These are phyloP conservation scores for Jatropha curcas DNA, from an alignment of 345 rosid species.

Conservation along the genomic window DNA sequence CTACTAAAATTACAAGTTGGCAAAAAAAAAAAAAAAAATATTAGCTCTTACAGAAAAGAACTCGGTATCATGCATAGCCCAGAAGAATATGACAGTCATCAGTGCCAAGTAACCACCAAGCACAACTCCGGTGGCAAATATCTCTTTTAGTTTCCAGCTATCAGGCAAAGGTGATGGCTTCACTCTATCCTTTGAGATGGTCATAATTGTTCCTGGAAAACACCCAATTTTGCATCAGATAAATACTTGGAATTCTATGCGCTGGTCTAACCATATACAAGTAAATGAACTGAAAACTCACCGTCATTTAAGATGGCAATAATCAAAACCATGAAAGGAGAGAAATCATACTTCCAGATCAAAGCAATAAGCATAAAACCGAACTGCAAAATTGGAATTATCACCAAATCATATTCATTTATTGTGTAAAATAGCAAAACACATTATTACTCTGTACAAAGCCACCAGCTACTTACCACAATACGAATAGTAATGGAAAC, in stretches of 20 bases:
- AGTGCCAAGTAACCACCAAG: slow-evolving; percentile 37
- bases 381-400: slow-evolving; percentile 20
- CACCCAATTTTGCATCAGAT: not conserved
- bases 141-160: slow-evolving; percentile 36
- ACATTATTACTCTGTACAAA: not conserved
- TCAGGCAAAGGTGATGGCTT: slow-evolving; percentile 38
- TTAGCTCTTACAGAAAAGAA: slow-evolving; percentile 23
- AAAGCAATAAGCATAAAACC: slow-evolving; percentile 37
- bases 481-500: slow-evolving; percentile 41
- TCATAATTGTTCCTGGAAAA: slow-evolving; percentile 34
- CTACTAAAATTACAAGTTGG: not conserved
- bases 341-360: slow-evolving; percentile 34
- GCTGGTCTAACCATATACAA: not conserved
- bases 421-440: not conserved
- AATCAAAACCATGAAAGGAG: slow-evolving; percentile 41
- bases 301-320: slow-evolving; percentile 39
- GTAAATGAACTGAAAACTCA: not conserved
- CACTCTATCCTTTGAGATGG: slow-evolving; percentile 38
- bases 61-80: slow-evolving; percentile 26
- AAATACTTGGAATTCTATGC: not conserved
- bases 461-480: slow-evolving; percentile 18
- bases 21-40: not conserved
- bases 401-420: not conserved
- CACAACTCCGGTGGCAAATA: slow-evolving; percentile 32
- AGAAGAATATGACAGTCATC: slow-evolving; percentile 35